phyloP scores from a whole-genome alignment of 257 asterid species.

The Fraxinus americana region DNA sequence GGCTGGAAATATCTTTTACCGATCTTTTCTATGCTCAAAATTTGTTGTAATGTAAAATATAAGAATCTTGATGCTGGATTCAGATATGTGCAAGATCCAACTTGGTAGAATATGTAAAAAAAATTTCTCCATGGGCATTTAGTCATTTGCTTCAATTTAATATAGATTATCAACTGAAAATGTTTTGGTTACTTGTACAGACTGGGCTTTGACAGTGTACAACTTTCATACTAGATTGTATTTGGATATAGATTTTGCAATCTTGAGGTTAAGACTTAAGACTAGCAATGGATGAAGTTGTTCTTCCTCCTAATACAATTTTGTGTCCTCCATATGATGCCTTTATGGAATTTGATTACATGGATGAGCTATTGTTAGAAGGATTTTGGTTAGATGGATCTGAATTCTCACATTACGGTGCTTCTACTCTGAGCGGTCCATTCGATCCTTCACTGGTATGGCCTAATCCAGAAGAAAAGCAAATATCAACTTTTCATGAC shows the following conservation, averaged over 20 bases:
- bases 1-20: slow-evolving; percentile 18
- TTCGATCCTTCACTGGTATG: slow-evolving; percentile 61
- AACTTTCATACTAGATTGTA: slow-evolving; percentile 1
- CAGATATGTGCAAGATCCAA: neutral
- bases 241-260: slow-evolving; percentile 10
- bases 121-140: neutral
- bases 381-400: slow-evolving; percentile 85
- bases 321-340: slow-evolving; percentile 45
- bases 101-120: too few relatives aligned
- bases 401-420: slow-evolving; percentile 51
- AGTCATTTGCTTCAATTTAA: neutral
- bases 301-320: neutral
- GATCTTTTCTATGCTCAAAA: slow-evolving; percentile 22
- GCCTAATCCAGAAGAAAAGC: slow-evolving; percentile 64
- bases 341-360: slow-evolving; percentile 78
- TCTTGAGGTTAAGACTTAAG: too few relatives aligned
- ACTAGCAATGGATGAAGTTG: too few relatives aligned
- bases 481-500: slow-evolving; percentile 50
- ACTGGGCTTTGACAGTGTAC: slow-evolving; percentile 20
- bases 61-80: slow-evolving; percentile 29
- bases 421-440: slow-evolving; percentile 47
- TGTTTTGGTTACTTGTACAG: slow-evolving; percentile 31
- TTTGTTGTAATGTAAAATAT: slow-evolving; percentile 10
- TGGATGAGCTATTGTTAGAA: slow-evolving; percentile 70
- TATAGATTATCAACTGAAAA: neutral